Conservation (phyloP, 2,329 filamentous ascomycete species). For the Fusarium mangiferae region DNA sequence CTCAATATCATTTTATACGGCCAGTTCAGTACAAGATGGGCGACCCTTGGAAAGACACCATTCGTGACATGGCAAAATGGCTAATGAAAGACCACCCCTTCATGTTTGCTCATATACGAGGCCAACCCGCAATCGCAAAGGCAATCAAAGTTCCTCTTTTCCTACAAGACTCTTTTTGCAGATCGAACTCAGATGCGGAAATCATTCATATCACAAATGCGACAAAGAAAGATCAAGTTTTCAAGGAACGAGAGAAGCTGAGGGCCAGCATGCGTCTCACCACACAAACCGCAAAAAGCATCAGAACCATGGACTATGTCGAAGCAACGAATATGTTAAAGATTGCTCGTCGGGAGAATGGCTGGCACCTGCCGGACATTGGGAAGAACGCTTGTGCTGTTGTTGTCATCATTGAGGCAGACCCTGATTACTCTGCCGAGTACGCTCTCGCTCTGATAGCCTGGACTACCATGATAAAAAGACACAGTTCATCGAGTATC, state of each 20-base stretch:
- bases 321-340: neutral
- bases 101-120: neutral
- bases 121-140: neutral
- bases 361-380: neutral
- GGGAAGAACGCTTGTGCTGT: neutral
- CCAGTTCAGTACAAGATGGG: neutral
- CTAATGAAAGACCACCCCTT: neutral
- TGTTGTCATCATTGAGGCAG: neutral
- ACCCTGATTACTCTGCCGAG: neutral
- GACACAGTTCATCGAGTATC: accelerated
- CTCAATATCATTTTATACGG: too few relatives aligned
- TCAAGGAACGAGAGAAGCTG: neutral
- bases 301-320: neutral
- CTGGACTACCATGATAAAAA: neutral
- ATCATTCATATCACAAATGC: neutral
- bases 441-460: neutral
- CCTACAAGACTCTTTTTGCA: neutral
- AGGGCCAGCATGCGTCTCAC: neutral
- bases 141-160: neutral
- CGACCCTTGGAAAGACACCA: neutral
- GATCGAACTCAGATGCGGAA: neutral
- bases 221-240: neutral
- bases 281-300: neutral
- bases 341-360: neutral
- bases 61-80: neutral